Conservation (phyloP, 2,329 filamentous ascomycete genomes). For the Colletotrichum sidae region DNA sequence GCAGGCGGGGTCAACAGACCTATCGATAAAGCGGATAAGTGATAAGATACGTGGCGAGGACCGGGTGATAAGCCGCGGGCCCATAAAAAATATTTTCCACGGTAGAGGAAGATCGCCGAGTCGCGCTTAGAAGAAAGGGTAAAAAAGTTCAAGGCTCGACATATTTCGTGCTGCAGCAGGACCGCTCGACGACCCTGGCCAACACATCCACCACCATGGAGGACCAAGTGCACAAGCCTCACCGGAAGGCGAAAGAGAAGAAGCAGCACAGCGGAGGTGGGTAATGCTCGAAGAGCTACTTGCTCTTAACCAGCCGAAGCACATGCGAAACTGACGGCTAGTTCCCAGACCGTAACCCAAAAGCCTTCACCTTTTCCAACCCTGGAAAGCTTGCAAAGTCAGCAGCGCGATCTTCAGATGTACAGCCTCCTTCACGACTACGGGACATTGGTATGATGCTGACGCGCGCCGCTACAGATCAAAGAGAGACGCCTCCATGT, state of each 20-base stretch:
- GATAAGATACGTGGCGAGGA: conserved; percentile 25
- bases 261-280: conserved; percentile 73
- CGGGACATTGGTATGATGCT: background rate
- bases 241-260: conserved; percentile 90
- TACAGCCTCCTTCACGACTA: conserved; percentile 47
- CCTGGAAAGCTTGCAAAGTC: conserved; percentile 84
- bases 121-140: conserved; percentile 20
- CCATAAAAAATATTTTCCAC: conserved; percentile 34
- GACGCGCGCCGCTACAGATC: conserved; percentile 64
- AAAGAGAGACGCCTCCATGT: conserved; percentile 98
- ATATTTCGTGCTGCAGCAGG: conserved; percentile 20
- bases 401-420: conserved; percentile 78
- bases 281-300: conserved; percentile 34
- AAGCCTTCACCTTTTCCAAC: conserved; percentile 87
- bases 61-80: background rate
- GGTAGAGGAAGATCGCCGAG: conserved; percentile 8
- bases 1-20: no score
- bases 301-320: conserved; percentile 39
- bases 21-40: conserved; percentile 10
- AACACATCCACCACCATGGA: conserved; percentile 69
- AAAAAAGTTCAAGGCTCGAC: conserved; percentile 15
- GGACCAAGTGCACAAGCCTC: conserved; percentile 85
- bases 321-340: background rate
- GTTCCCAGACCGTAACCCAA: conserved; percentile 78
- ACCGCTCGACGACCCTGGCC: conserved; percentile 5